Base-by-base conservation (phyloP, 495 filamentous ascomycete species). In the Pseudomonodictys pantanalensis region DNA sequence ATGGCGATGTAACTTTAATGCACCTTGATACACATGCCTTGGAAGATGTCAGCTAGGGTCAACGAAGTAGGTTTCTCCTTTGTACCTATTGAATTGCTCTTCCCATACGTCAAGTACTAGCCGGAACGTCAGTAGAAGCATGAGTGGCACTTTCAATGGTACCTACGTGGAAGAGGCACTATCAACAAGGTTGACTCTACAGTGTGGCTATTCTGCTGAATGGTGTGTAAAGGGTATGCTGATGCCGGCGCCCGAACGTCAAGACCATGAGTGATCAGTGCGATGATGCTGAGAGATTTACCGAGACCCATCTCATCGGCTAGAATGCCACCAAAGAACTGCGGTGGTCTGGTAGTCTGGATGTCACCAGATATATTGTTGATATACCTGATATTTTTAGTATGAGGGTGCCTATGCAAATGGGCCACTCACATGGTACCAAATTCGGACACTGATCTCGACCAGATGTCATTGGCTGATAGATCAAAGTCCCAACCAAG, bases 231-330 rank as follows among this genome's bases (percentile, higher is more conserved):
- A n/a, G n/a, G n/a, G n/a, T n/a, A n/a, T n/a, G n/a, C n/a, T n/a
- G n/a, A n/a, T n/a, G n/a, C n/a, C n/a, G n/a, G n/a, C n/a, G n/a
- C n/a, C n/a, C n/a, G n/a, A n/a, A n/a, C n/a, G 17, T 52, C 48
- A 15, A 33, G 30, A 20, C 49, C 53, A 8, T 20, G 28, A 7
- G 53, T 20, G 5, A 57, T 50, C 10, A 57, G 33, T 24, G 53
- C 39, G 12, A 57, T 57, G 22, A 57, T 57, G 28, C 20, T 57
- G 7, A 57, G 24, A 6, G 41, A 24, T 23, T 57, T 57, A 2
- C 53, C 53, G 12, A 57, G 28, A 7, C 53, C 53, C 53, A 57
- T 57, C 23, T 57, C 38, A 29, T 57, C 53, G 6, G 53, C 17
- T 28, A 57, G 41, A 47, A 57, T 2, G 9, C 53, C 53, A 10